Base-by-base conservation (phyloP, 768 basidiomycete species). In the Macrolepiota dolichaula region DNA sequence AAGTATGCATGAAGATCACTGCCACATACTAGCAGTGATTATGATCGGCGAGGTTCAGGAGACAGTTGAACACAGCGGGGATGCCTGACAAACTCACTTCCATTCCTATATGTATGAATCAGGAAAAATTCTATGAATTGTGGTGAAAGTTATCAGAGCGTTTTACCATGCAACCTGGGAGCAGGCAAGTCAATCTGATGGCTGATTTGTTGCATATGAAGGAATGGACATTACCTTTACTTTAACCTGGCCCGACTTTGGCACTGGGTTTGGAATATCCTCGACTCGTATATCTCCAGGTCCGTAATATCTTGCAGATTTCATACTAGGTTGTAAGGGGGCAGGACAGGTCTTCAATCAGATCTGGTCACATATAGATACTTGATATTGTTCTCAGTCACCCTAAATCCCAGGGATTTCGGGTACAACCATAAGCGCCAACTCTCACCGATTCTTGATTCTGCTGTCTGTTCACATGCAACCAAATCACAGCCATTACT, bases 1-100 rank as follows among this genome's bases (percentile, higher is more conserved):
- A 74, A 64, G 57, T 76, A 81, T 13, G 79, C 77, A 62, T 83
- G 80, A 11, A 83, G 67, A 62, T 83, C 82, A 47, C 75, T 77
- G 9, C 81, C 80, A 59, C 80, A 82, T 57, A 81, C 79, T 73
- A 54, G 29, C 4, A 35, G 32, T 22, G 51, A 49, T 40, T 52
- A 51, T 58, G 3, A 32, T 32, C 29, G 29, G 7, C 24, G 51
- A 44, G 32, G 53, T 22, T 49, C 47, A 49, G 47, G 42, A 44
- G 42, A 5, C 15, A 19, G n/a, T 19, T 10, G 6, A 17, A 6
- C 7, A 22, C 50, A 17, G 0, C 25, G 22, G 24, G 36, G 57
- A 44, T 58, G 35, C 56, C 53, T 12, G 15, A 68, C 47, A 35
- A 22, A 42, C 73, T 19, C 63, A 74, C 74, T 73, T 67, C 69